A percentile compares a stretch with the other conserved stretches of the same genome.
phyloP scores from a whole-genome alignment of 1,284 basidiomycete species.

The Xanthoconium separans region DNA sequence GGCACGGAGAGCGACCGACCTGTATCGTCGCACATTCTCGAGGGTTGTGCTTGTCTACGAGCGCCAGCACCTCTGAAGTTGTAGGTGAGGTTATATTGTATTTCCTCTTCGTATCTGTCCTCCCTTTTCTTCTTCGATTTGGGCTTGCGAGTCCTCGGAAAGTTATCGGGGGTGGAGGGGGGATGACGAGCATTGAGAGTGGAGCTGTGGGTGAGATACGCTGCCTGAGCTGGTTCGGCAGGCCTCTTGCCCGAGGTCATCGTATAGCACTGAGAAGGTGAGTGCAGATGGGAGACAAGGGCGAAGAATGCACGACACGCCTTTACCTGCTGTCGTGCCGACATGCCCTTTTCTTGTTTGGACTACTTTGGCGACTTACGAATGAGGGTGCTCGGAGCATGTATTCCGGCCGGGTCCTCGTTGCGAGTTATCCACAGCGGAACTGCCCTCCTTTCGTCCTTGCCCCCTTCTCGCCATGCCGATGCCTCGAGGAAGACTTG shows the following conservation, averaged over 20 bases:
- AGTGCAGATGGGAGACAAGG: slow-evolving; percentile 39
- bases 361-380: slow-evolving; percentile 26
- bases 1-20: slow-evolving; percentile 17
- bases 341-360: slow-evolving; percentile 36
- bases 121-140: slow-evolving; percentile 37
- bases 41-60: slow-evolving; percentile 28
- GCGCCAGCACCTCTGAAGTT: slow-evolving; percentile 29
- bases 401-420: slow-evolving; percentile 25
- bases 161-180: slow-evolving; percentile 51
- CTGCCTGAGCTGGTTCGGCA: slow-evolving; percentile 29
- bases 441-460: slow-evolving; percentile 19
- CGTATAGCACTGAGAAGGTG: slow-evolving; percentile 35
- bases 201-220: slow-evolving; percentile 57
- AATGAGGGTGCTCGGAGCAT: slow-evolving; percentile 21
- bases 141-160: slow-evolving; percentile 50
- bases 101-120: slow-evolving; percentile 37
- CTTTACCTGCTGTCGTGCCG: slow-evolving; percentile 36
- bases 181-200: slow-evolving; percentile 54
- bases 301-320: slow-evolving; percentile 36
- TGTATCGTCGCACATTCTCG: slow-evolving; percentile 28
- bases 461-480: slow-evolving; percentile 17
- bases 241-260: slow-evolving; percentile 36
- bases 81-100: slow-evolving; percentile 35
- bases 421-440: slow-evolving; percentile 23
- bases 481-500: slow-evolving; percentile 29